Evolutionary conservation across 306 rosid genomes (phyloP), one percentile per base, ranked within the genome.

Genomic region (Luffa acutangula): DNA sequence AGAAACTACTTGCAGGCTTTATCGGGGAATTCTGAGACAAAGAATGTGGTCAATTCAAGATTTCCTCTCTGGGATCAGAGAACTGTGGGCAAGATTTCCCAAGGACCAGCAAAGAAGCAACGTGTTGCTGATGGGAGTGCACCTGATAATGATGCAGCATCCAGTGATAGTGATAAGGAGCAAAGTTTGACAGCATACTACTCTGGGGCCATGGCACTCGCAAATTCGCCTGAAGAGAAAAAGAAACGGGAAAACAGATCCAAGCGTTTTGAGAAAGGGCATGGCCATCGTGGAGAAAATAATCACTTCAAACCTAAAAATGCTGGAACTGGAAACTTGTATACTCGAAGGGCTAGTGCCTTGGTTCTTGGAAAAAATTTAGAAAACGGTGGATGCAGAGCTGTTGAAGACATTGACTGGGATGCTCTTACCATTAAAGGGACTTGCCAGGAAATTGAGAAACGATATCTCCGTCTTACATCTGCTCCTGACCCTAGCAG

Each of bases 361-460:
- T 49, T 93, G 88, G 92, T 87, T 48, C 86, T 93, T 39, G 93
- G 93, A 87, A 91, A 89, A 83, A 87, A 46, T 79, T 85, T 93
- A 83, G 99, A 96, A 80, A 89, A 93, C 59, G 90, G 90, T 84
- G 88, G 86, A 71, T 84, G 83, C 85, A 86, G 90, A 85, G 99
- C 99, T 81, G 99, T 96, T 81, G 99, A 96, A 85, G 99, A 96
- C 84, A 93, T 96, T 85, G 98, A 96, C 83, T 96, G 99, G 99
- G 99, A 96, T 88, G 87, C 99, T 79, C 94, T 96, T 80, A 96
- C 97, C 77, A 96, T 96, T 56, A 96, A 93, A 91, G 99, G 99
- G 83, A 91, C 97, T 33, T 96, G 98, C 89, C 97, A 90, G 82
- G 98, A 93, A 87, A 90, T 93, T 87, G 99, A 96, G 85, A 96